Evolutionary conservation across 1,284 basidiomycete genomes (phyloP).

Genomic region (Irpex lacteus): DNA sequence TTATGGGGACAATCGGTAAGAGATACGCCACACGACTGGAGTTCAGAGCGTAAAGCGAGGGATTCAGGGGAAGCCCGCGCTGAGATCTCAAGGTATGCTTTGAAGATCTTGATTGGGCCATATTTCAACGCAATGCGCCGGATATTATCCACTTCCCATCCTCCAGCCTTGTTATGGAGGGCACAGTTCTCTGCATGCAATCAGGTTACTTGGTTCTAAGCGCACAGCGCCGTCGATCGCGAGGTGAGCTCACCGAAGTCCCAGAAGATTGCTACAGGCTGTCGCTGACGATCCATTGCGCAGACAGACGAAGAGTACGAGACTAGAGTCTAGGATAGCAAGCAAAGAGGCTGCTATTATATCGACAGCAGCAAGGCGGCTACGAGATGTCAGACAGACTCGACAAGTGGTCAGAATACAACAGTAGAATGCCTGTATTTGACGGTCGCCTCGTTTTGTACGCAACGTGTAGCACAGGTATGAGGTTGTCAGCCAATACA

Average conservation of each 20-base stretch:
- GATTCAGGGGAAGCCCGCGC: conserved; percentile 29
- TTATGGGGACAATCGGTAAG: conserved; percentile 43
- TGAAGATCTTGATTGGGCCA: conserved; percentile 33
- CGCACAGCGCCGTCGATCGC: not conserved
- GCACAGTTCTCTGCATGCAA: conserved; percentile 50
- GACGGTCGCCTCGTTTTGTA: not conserved
- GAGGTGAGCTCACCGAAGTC: conserved; percentile 47
- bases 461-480: not conserved
- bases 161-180: conserved; percentile 42
- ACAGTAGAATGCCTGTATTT: not conserved
- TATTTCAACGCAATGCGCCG: conserved; percentile 25
- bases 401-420: not conserved
- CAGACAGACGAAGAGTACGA: not conserved
- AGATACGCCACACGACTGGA: conserved; percentile 37
- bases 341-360: not conserved
- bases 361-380: not conserved
- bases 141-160: conserved; percentile 28
- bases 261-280: conserved; percentile 58
- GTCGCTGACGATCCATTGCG: conserved; percentile 6
- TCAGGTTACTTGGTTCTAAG: not conserved
- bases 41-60: conserved; percentile 44
- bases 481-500: not conserved
- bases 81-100: conserved; percentile 49
- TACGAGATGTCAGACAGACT: not conserved
- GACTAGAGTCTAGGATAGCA: not conserved